These are phyloP conservation scores for Lachnum nothofagi DNA, from an alignment of 2,329 filamentous ascomycete species.

Conservation along the genomic window DNA sequence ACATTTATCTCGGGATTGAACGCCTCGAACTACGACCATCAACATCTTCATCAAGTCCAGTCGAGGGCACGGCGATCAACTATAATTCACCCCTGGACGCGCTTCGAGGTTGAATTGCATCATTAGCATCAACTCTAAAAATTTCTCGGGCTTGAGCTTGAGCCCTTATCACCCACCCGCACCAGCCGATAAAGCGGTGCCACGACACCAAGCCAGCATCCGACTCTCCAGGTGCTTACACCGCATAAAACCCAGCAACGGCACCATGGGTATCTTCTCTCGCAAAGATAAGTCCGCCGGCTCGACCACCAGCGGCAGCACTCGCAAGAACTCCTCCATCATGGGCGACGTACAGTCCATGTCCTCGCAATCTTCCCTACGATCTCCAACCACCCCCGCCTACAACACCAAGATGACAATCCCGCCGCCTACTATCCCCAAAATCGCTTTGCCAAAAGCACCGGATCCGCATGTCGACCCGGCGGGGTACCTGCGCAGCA, in stretches of 20 bases:
- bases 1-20: too few species aligned
- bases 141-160: too few species aligned
- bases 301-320: slow-evolving; percentile 20
- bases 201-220: neutral
- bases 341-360: slow-evolving; percentile 23
- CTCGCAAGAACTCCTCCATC: slow-evolving; percentile 24
- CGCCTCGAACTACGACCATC: too few species aligned
- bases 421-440: slow-evolving; percentile 50
- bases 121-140: too few species aligned
- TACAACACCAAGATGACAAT: slow-evolving; percentile 27
- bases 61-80: too few species aligned
- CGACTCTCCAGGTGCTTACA: neutral
- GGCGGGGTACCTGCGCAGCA: slow-evolving; percentile 82
- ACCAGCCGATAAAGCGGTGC: neutral
- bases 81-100: too few species aligned
- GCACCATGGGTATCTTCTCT: slow-evolving; percentile 30
- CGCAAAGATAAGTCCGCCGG: slow-evolving; percentile 27
- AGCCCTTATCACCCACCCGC: too few species aligned
- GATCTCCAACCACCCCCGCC: slow-evolving; percentile 26
- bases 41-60: too few species aligned
- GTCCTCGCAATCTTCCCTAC: slow-evolving; percentile 28
- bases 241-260: neutral
- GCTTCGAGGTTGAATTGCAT: too few species aligned
- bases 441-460: slow-evolving; percentile 74
- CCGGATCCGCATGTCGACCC: slow-evolving; percentile 86